Evolutionary conservation across 805 yeast species (phyloP).

Genomic region (Yamadazyma kitorensis): DNA sequence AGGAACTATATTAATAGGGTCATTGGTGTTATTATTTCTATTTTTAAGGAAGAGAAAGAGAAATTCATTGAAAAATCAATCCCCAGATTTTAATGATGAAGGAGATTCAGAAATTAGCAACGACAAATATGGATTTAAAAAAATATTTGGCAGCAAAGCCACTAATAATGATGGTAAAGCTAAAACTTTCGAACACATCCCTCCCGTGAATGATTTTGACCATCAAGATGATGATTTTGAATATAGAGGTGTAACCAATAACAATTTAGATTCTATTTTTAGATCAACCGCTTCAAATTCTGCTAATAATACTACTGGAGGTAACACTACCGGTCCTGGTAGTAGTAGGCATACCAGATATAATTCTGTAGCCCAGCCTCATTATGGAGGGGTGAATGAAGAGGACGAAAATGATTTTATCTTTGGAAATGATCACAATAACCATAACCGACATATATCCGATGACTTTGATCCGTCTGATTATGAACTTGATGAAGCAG

Average conservation of each 20-base stretch:
- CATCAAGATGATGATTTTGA: constrained; percentile 31
- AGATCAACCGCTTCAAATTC: constrained; percentile 18
- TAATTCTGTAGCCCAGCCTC: constrained; percentile 23
- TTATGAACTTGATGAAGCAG: constrained; percentile 11
- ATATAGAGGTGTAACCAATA: constrained; percentile 44
- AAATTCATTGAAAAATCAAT: constrained; percentile 33
- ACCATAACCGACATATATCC: constrained; percentile 7
- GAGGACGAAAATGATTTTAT: constrained; percentile 8
- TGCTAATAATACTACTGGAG: constrained; percentile 9
- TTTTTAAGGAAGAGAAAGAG: constrained; percentile 31
- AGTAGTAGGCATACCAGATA: constrained; percentile 23
- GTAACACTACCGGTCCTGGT: constrained; percentile 8
- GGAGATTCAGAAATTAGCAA: constrained; percentile 9
- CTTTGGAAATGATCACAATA: constrained; percentile 1
- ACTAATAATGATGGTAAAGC: constrained; percentile 1
- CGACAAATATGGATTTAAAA: constrained; percentile 24
- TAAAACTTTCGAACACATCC: constrained; percentile 8
- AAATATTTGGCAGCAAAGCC: constrained; percentile 26
- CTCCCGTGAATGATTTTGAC: constrained; percentile 9
- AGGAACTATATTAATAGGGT: constrained; percentile 41
- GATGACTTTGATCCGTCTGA: constrained; percentile 14
- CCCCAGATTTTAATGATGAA: constrained; percentile 41
- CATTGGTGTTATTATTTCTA: constrained; percentile 32
- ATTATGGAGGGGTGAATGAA: constrained; percentile 7
- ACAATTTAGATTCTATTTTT: constrained; percentile 42